Conservation (phyloP, 495 filamentous ascomycete species). For the Penicillium canariense region DNA sequence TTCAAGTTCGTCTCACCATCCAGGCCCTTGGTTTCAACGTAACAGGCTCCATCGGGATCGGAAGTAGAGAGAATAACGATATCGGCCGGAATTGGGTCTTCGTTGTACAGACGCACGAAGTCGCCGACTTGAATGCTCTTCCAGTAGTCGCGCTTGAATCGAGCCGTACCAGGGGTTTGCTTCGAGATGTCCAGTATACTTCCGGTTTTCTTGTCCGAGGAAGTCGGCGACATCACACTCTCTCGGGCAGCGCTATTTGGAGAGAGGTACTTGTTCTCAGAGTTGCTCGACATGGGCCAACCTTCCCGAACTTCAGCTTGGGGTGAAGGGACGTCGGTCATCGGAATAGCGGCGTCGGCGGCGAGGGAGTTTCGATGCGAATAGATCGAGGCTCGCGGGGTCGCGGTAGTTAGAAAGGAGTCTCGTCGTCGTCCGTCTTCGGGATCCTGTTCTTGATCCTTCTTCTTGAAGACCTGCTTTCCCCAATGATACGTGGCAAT, state of each 20-base stretch:
- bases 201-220: conserved; percentile 50
- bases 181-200: conserved; percentile 64
- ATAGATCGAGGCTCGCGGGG: conserved; percentile 58
- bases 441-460: conserved; percentile 28
- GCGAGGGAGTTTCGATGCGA: conserved; percentile 57
- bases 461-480: conserved; percentile 41
- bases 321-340: conserved; percentile 92
- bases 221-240: conserved; percentile 26
- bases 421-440: conserved; percentile 50
- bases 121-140: conserved; percentile 96
- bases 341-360: conserved; percentile 67
- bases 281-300: conserved; percentile 30
- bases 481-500: conserved; percentile 55
- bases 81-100: conserved; percentile 94
- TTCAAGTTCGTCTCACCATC: conserved; percentile 99
- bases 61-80: conserved; percentile 95
- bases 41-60: conserved; percentile 91
- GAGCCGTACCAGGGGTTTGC: conserved; percentile 58
- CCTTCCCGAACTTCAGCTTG: conserved; percentile 51
- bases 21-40: conserved; percentile 96
- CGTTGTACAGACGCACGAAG: conserved; percentile 94
- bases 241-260: conserved; percentile 35
- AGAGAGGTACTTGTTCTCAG: conserved; percentile 30
- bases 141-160: conserved; percentile 92
- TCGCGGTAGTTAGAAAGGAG: conserved; percentile 63